phyloP scores from a whole-genome alignment of 495 filamentous ascomycete species.

The Penicillium diatomitis region DNA sequence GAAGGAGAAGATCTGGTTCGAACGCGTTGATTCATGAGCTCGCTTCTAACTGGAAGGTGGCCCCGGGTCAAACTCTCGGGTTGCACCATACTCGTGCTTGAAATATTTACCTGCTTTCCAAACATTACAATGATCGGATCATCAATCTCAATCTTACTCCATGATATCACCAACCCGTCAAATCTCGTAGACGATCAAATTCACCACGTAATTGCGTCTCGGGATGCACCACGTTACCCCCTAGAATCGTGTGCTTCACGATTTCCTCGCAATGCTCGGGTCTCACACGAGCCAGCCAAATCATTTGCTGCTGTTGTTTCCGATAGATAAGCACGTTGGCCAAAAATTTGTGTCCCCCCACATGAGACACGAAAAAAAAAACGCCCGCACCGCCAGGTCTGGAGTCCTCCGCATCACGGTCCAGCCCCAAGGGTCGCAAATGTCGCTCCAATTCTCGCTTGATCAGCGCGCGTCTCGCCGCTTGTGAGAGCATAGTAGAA shows the following conservation, averaged over 20 bases:
- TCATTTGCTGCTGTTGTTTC: constrained; percentile 63
- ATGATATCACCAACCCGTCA: constrained; percentile 72
- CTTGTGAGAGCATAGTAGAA: constrained; percentile 89
- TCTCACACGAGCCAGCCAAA: constrained; percentile 81
- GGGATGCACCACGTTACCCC: constrained; percentile 90
- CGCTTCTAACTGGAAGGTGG: too few relatives aligned
- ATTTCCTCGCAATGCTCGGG: constrained; percentile 93
- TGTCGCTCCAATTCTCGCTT: constrained; percentile 81
- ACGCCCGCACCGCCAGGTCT: constrained; percentile 82
- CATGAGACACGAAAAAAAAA: constrained; percentile 92
- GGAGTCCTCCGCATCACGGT: constrained; percentile 79
- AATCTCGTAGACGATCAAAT: constrained; percentile 66
- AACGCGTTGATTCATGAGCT: constrained; percentile 1
- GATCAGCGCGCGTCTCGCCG: constrained; percentile 80
- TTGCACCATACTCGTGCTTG: too few relatives aligned
- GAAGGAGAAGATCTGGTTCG: constrained; percentile 23
- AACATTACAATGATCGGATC: too few relatives aligned
- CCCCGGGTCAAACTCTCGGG: too few relatives aligned
- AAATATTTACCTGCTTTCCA: too few relatives aligned
- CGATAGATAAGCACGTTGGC: constrained; percentile 90
- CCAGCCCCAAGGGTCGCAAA: constrained; percentile 70
- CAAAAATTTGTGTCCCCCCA: constrained; percentile 88
- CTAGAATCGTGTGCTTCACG: constrained; percentile 75
- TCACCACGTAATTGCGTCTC: constrained; percentile 78
- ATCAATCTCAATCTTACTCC: too few relatives aligned